phyloP scores from a whole-genome alignment of 352 stramenopile genomes.

The Pythium folliculosum region DNA sequence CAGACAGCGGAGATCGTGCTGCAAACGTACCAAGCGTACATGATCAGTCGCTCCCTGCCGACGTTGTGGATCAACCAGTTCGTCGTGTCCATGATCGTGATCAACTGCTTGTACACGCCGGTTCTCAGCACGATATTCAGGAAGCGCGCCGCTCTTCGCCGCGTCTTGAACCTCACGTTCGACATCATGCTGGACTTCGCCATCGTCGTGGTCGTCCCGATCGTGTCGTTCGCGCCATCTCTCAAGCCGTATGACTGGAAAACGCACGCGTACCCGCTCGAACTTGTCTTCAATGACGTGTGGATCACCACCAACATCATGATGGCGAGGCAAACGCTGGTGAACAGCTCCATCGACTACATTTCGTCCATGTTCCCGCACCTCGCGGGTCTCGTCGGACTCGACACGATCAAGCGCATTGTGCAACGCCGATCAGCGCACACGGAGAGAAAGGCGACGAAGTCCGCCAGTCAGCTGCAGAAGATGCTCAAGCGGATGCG shows the following conservation, averaged over 20 bases:
- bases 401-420: slow-evolving; percentile 19
- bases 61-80: slow-evolving; percentile 15
- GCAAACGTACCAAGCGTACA: slow-evolving; percentile 27
- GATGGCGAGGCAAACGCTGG: slow-evolving; percentile 3
- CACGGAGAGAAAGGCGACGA: not conserved
- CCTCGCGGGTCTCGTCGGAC: slow-evolving; percentile 1
- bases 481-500: not conserved
- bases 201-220: slow-evolving; percentile 13
- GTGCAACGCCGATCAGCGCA: not conserved
- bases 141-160: not conserved
- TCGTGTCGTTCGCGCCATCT: not conserved
- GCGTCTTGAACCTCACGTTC: not conserved
- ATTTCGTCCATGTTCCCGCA: slow-evolving; percentile 18
- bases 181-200: slow-evolving; percentile 16
- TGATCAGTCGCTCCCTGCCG: slow-evolving; percentile 16
- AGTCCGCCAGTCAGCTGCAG: not conserved
- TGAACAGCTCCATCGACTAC: slow-evolving; percentile 13
- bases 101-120: slow-evolving; percentile 20
- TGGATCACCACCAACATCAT: slow-evolving; percentile 10
- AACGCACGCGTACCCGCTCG: not conserved
- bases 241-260: slow-evolving; percentile 2
- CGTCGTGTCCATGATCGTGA: slow-evolving; percentile 8
- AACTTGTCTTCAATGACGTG: slow-evolving; percentile 13
- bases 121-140: not conserved
- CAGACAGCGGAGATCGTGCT: slow-evolving; percentile 15